phyloP scores from a whole-genome alignment of 2,329 filamentous ascomycete species.

The Exophiala mesophila region DNA sequence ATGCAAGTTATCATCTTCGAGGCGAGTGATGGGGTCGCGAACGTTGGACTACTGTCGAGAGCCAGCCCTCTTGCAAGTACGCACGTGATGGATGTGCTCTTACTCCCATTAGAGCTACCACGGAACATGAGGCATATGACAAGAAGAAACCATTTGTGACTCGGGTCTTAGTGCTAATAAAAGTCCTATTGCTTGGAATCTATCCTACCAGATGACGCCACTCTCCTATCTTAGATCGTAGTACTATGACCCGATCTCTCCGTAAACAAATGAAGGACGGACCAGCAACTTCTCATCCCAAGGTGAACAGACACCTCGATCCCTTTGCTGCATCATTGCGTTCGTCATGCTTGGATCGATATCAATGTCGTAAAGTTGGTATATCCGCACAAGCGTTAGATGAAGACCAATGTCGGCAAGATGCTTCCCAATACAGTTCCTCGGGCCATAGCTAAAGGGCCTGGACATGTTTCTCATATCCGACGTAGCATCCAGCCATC shows the following conservation, averaged over 20 bases:
- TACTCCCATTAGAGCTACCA: no score
- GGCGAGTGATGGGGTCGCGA: no score
- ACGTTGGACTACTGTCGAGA: no score
- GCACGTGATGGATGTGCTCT: no score
- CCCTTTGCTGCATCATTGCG: conserved; percentile 8
- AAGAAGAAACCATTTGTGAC: no score
- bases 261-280: not conserved
- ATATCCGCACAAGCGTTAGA: conserved; percentile 32
- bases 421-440: conserved; percentile 41
- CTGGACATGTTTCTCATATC: conserved; percentile 41
- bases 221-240: no score
- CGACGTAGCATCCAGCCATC: conserved; percentile 40
- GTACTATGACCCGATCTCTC: not conserved
- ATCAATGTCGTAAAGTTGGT: conserved; percentile 12
- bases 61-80: no score
- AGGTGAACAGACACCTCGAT: conserved; percentile 5
- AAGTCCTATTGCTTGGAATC: no score
- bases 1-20: no score
- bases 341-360: conserved; percentile 10
- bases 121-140: no score
- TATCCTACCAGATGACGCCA: no score
- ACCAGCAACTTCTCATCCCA: not conserved
- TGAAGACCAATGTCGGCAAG: conserved; percentile 41
- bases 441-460: conserved; percentile 39
- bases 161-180: no score